Conservation (phyloP, 192 early-diverging fungal genomes). For the Coemansia sp. region DNA sequence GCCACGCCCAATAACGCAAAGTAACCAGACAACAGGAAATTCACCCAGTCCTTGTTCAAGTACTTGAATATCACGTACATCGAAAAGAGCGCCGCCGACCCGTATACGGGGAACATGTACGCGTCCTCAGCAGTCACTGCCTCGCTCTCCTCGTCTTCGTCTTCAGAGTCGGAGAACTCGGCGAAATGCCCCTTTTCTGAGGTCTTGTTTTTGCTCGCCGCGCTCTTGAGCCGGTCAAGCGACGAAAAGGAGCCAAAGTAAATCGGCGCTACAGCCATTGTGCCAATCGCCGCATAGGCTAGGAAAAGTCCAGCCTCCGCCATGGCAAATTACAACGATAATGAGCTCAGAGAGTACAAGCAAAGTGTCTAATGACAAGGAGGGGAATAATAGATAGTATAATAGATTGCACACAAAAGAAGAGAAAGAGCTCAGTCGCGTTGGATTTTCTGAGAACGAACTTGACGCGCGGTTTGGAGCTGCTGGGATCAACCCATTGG, state of each 20-base stretch:
- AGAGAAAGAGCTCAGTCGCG: background rate
- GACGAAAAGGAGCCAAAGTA: slow-evolving; percentile 79
- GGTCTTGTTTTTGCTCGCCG: slow-evolving; percentile 37
- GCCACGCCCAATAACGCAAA: slow-evolving; percentile 83
- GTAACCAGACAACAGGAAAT: slow-evolving; percentile 79
- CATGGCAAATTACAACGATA: slow-evolving; percentile 17
- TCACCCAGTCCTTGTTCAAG: slow-evolving; percentile 83
- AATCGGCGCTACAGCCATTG: slow-evolving; percentile 88
- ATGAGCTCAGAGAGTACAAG: background rate
- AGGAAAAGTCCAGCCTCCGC: slow-evolving; percentile 47
- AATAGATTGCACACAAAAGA: background rate
- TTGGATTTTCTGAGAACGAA: background rate
- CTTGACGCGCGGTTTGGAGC: background rate
- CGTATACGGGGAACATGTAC: slow-evolving; percentile 90
- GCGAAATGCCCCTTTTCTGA: slow-evolving; percentile 42
- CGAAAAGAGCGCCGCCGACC: slow-evolving; percentile 76
- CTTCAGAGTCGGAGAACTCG: slow-evolving; percentile 63
- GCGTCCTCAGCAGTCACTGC: slow-evolving; percentile 86
- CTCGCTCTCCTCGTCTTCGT: slow-evolving; percentile 72
- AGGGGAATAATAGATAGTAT: background rate
- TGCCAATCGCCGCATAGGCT: slow-evolving; percentile 83
- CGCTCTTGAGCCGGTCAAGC: slow-evolving; percentile 62
- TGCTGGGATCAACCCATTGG: background rate
- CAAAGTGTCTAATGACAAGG: background rate
- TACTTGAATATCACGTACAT: slow-evolving; percentile 89